Evolutionary conservation across 208 protist species (phyloP).

Genomic region (Crithidia mellificae): DNA sequence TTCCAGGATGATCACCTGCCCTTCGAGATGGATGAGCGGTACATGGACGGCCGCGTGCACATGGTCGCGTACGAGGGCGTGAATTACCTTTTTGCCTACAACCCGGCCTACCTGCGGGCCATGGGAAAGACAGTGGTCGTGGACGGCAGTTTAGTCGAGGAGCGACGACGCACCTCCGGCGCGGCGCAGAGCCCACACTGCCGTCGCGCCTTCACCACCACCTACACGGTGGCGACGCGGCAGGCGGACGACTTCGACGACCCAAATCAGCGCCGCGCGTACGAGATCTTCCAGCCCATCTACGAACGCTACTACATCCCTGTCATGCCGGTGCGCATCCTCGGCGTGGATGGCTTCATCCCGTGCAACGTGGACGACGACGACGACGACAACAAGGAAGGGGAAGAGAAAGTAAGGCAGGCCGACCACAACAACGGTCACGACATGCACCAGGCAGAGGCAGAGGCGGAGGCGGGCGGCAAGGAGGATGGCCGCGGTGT

Average conservation of each 20-base stretch:
- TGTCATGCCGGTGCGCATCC: conserved; percentile 42
- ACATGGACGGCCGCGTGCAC: conserved; percentile 55
- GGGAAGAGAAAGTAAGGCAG: too few species aligned
- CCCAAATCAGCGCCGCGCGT: conserved; percentile 15
- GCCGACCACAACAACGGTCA: too few species aligned
- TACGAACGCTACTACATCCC: conserved; percentile 40
- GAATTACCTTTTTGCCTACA: conserved; percentile 60
- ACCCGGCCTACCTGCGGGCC: conserved; percentile 13
- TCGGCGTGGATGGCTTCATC: conserved; percentile 42
- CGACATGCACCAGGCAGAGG: too few species aligned
- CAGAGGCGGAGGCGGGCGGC: too few species aligned
- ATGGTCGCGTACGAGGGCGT: conserved; percentile 53
- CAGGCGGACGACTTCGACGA: conserved; percentile 20
- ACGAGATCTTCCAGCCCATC: conserved; percentile 33
- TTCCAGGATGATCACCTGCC: conserved; percentile 10
- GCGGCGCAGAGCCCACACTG: conserved; percentile 8
- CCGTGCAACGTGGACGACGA: conserved; percentile 10
- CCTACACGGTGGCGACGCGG: conserved; percentile 12
- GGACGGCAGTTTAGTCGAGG: conserved; percentile 11
- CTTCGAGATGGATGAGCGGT: conserved; percentile 34
- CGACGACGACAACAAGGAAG: too few species aligned
- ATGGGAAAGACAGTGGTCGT: conserved; percentile 23
- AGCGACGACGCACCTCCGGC: not conserved
- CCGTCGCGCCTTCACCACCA: conserved; percentile 16
- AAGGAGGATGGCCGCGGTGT: too few species aligned